Evolutionary conservation across 2,329 filamentous ascomycete genomes (phyloP).

Genomic region (Aspergillus sp.): DNA sequence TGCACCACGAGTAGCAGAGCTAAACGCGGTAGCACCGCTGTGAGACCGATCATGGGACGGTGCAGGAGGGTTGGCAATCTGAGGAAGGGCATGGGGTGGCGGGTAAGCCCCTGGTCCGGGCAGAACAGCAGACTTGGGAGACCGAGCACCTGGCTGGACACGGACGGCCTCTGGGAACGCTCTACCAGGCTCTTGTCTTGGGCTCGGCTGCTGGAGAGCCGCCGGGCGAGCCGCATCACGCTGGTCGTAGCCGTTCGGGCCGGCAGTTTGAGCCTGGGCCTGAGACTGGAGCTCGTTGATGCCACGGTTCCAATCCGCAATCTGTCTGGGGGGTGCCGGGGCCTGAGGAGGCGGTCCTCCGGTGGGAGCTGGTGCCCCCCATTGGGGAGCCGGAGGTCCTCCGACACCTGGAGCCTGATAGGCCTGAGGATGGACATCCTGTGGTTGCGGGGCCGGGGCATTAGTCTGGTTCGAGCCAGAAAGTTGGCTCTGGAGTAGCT

Average conservation of each 20-base stretch:
- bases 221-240: constrained; percentile 69
- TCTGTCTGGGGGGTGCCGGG: constrained; percentile 63
- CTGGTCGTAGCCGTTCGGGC: constrained; percentile 76
- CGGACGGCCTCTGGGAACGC: constrained; percentile 66
- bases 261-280: constrained; percentile 32
- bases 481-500: constrained; percentile 77
- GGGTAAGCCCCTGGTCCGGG: constrained; percentile 52
- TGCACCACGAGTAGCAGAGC: constrained; percentile 38
- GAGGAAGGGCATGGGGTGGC: constrained; percentile 49
- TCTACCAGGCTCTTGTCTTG: constrained; percentile 68
- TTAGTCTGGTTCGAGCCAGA: constrained; percentile 66
- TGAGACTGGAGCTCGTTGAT: constrained; percentile 73
- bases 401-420: constrained; percentile 82
- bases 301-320: constrained; percentile 61
- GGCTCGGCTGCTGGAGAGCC: constrained; percentile 71
- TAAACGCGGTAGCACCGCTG: constrained; percentile 27
- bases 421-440: constrained; percentile 92
- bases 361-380: constrained; percentile 69
- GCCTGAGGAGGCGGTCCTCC: constrained; percentile 51
- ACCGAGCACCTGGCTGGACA: constrained; percentile 54
- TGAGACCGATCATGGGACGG: constrained; percentile 40
- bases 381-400: constrained; percentile 81
- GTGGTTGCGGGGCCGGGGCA: constrained; percentile 71
- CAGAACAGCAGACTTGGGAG: constrained; percentile 55
- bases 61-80: constrained; percentile 47